phyloP scores from a whole-genome alignment of 257 asterid species.

The Misopates orontium region DNA sequence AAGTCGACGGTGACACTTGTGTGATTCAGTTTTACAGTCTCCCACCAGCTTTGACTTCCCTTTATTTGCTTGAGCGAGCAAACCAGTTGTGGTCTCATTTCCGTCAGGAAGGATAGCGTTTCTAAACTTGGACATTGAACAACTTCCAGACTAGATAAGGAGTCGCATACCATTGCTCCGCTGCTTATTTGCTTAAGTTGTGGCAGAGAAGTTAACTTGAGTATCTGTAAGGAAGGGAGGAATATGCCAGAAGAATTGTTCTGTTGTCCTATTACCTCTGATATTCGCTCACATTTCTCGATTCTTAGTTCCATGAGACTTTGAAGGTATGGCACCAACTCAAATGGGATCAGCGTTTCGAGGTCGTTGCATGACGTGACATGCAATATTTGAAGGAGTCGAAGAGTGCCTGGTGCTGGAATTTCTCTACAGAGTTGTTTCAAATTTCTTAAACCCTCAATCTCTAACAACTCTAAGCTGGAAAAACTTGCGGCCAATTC shows the following conservation, averaged over 20 bases:
- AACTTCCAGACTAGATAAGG: slow-evolving; percentile 27
- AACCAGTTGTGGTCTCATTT: slow-evolving; percentile 14
- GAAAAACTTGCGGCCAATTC: slow-evolving; percentile 29
- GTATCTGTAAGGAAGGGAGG: too few species aligned
- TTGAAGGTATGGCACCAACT: slow-evolving; percentile 22
- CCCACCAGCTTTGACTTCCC: slow-evolving; percentile 32
- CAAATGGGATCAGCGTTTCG: slow-evolving; percentile 22
- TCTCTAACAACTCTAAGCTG: slow-evolving; percentile 28
- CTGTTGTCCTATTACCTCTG: too few species aligned
- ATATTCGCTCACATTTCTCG: too few species aligned
- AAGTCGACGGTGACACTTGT: background rate
- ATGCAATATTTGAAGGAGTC: slow-evolving; percentile 27
- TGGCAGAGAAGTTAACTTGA: too few species aligned
- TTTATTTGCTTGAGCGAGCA: slow-evolving; percentile 29
- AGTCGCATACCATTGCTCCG: slow-evolving; percentile 29
- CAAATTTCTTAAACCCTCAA: slow-evolving; percentile 27
- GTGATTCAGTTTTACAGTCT: slow-evolving; percentile 1
- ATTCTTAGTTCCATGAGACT: slow-evolving; percentile 23
- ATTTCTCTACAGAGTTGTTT: slow-evolving; percentile 15
- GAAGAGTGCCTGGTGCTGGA: slow-evolving; percentile 20
- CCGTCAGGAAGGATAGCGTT: slow-evolving; percentile 21
- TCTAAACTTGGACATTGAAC: slow-evolving; percentile 18
- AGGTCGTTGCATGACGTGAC: slow-evolving; percentile 28
- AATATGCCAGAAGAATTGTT: too few species aligned
- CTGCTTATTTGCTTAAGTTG: too few species aligned